Base-by-base conservation (phyloP, 2,329 filamentous ascomycete species). In the Fusarium sp. region DNA sequence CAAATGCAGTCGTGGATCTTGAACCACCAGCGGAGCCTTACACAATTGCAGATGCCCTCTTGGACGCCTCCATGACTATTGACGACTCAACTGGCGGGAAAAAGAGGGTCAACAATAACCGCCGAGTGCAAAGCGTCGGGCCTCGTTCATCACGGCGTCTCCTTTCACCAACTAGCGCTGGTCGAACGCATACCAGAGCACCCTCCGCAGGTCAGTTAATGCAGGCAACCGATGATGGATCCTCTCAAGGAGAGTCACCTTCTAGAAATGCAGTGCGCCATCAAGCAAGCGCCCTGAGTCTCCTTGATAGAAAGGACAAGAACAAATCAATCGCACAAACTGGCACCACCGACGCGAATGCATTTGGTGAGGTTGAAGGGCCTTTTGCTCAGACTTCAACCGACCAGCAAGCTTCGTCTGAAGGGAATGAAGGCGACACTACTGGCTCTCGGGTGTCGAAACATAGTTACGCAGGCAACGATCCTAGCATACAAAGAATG, bases 41-140 rank as follows among this genome's bases (percentile, higher is more conserved):
- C 74, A 97, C 95, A 0, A 96, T 98, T 73, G 91, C 93, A 7
- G 95, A 98, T 82, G 96, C 96, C 11, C 85, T 98, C 22, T 86
- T 97, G 35, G 96, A 98, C 81, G 96, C 96, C 12, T 97, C 95
- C 2, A 95, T 94, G 83, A 95, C 93, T 1, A 94, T 96, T 70
- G 92, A 95, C 77, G 91, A 92, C 72, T 85, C 90, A 2, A 82
- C 89, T 13, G 83, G 89, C 6, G 87, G 86, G 78, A 86, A 86
- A 72, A 85, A 85, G 59, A 85, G 86, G 35, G 85, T 86, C 20
- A 86, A 86, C 0, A 77, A 85, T n/a, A 89, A 89, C 69, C 87
- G 85, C 31, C 83, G 86, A 31, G 78, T 82, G 58, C 77, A 83
- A 39, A 82, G 82, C 60, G 75, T 80, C 28, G 82, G 81, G 0